These are phyloP conservation scores for Lentithecium fluviatile DNA, from an alignment of 495 filamentous ascomycete genomes.

Conservation along the genomic window DNA sequence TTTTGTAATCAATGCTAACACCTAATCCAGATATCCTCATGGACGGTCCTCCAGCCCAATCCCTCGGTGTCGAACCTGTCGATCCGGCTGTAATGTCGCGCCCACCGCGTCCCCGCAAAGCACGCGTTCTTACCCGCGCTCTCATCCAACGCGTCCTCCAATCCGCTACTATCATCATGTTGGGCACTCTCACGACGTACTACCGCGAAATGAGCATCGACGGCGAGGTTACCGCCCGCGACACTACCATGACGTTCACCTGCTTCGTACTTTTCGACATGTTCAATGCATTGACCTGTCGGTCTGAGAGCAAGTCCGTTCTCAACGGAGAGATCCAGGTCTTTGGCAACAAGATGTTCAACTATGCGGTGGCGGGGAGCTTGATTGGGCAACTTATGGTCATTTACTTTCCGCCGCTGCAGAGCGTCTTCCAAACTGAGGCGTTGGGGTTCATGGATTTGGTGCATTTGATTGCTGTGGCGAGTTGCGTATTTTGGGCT, in stretches of 20 bases:
- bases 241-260: conserved; percentile 99
- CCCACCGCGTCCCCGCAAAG: conserved; percentile 79
- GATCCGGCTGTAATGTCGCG: conserved; percentile 92
- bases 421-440: conserved; percentile 94
- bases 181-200: conserved; percentile 88
- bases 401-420: conserved; percentile 89
- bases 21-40: conserved; percentile 85
- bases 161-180: conserved; percentile 85
- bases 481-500: conserved; percentile 89
- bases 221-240: conserved; percentile 78
- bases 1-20: neutral
- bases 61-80: conserved; percentile 91
- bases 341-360: conserved; percentile 89
- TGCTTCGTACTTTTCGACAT: conserved; percentile 98
- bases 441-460: conserved; percentile 72
- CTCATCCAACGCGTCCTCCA: conserved; percentile 82
- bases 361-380: conserved; percentile 84
- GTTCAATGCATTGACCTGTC: conserved; percentile 94
- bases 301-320: conserved; percentile 85
- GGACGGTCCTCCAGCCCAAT: conserved; percentile 97
- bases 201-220: conserved; percentile 82
- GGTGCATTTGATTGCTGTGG: conserved; percentile 64
- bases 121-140: conserved; percentile 79
- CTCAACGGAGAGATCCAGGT: conserved; percentile 80
- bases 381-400: conserved; percentile 83